Evolutionary conservation across 352 stramenopile species (phyloP).

Genomic region (Globisporangium cylindrosporum): DNA sequence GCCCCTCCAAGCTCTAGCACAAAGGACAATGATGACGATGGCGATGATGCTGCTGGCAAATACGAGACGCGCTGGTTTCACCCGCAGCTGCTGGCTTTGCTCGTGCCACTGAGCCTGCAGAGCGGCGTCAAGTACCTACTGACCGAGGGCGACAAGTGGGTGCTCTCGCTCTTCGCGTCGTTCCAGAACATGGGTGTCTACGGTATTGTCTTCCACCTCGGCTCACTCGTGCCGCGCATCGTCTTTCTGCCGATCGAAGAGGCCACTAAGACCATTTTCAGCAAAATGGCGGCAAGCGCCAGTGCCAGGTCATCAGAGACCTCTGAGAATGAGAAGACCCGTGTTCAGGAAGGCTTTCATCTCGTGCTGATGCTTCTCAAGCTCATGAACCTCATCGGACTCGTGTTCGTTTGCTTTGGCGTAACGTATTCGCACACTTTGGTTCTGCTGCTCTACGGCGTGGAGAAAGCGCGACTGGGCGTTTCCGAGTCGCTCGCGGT

Average conservation of each 20-base stretch:
- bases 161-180: constrained; percentile 88
- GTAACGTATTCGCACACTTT: constrained; percentile 79
- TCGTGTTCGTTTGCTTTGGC: constrained; percentile 86
- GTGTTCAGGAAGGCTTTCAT: constrained; percentile 24
- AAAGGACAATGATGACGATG: background rate
- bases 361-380: constrained; percentile 82
- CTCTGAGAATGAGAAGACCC: background rate
- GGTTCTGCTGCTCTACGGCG: constrained; percentile 75
- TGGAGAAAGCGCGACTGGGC: constrained; percentile 56
- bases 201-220: constrained; percentile 94
- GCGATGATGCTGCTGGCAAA: background rate
- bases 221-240: constrained; percentile 93
- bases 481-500: constrained; percentile 54
- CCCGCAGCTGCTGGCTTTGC: constrained; percentile 50
- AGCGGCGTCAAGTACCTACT: constrained; percentile 96
- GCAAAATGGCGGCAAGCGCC: constrained; percentile 70
- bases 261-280: constrained; percentile 93
- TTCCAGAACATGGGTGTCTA: constrained; percentile 96
- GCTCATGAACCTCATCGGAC: constrained; percentile 76
- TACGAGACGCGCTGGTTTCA: constrained; percentile 38
- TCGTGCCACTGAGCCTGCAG: constrained; percentile 86
- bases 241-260: constrained; percentile 97
- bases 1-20: background rate
- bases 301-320: constrained; percentile 11
- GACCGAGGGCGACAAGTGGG: constrained; percentile 96